Conservation (phyloP, 305 asterid species). For the Fraxinus platypoda region DNA sequence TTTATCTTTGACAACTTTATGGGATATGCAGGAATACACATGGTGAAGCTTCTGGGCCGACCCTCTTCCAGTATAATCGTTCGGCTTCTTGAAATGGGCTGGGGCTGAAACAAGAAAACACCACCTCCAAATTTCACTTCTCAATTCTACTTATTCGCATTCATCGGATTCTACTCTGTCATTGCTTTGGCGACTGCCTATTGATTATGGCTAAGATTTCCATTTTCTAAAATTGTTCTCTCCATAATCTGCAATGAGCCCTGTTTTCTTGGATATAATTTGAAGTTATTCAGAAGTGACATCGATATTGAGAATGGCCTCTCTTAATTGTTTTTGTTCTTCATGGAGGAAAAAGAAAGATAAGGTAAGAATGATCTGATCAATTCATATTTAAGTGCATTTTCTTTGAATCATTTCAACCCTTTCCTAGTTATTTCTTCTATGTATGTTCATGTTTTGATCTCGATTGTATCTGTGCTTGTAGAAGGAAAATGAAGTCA, state of each 20-base stretch:
- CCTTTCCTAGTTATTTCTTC: not conserved
- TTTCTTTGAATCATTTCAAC: not conserved
- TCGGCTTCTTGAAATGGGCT: conserved; percentile 29
- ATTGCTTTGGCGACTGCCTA: conserved; percentile 53
- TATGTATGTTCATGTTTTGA: not conserved
- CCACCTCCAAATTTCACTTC: conserved; percentile 20
- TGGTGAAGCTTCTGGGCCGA: conserved; percentile 46
- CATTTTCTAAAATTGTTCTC: conserved; percentile 14
- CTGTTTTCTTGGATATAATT: conserved; percentile 4
- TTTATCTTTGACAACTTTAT: conserved; percentile 9
- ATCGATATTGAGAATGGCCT: conserved; percentile 28
- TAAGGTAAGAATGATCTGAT: conserved; percentile 25
- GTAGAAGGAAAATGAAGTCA: conserved; percentile 36
- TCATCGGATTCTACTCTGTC: conserved; percentile 34
- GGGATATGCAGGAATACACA: conserved; percentile 32
- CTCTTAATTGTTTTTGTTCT: conserved; percentile 43
- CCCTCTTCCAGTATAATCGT: conserved; percentile 22
- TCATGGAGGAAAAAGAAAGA: conserved; percentile 38
- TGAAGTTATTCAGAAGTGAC: conserved; percentile 10
- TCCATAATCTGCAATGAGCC: not conserved
- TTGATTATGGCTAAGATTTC: conserved; percentile 61
- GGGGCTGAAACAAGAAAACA: conserved; percentile 21
- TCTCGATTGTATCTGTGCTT: conserved; percentile 15
- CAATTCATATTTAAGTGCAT: not conserved
- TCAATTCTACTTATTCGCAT: not conserved